Percentiles rank a stretch among this genome's conserved stretches.
These are phyloP conservation scores for Trichopus zeylanicus DNA, from an alignment of 116 monocot species.

Conservation along the genomic window DNA sequence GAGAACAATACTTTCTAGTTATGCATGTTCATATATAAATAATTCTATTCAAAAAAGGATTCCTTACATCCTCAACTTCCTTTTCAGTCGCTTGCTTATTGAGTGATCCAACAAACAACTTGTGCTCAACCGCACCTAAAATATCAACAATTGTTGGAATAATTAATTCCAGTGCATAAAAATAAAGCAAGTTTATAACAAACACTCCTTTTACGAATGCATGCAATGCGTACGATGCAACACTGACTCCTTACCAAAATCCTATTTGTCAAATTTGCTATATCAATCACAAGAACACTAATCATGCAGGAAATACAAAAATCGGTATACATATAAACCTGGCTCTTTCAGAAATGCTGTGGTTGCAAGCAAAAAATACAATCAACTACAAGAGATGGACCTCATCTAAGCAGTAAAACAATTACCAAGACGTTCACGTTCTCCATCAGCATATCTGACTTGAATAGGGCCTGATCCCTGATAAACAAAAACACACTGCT, in stretches of 20 bases:
- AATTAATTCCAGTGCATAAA: neutral
- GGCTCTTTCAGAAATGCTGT: too few relatives aligned
- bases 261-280: too few relatives aligned
- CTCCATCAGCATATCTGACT: conserved; percentile 98
- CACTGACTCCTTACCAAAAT: neutral
- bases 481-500: conserved; percentile 7
- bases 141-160: neutral
- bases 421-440: conserved; percentile 88
- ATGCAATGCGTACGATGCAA: neutral
- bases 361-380: too few relatives aligned
- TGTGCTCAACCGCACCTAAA: conserved; percentile 64
- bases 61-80: conserved; percentile 66
- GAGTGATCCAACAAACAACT: conserved; percentile 75
- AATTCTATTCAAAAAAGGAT: neutral
- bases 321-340: neutral
- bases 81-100: conserved; percentile 63
- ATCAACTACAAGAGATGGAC: too few relatives aligned
- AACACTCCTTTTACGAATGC: too few relatives aligned
- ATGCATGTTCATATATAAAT: neutral
- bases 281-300: neutral
- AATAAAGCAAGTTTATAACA: too few relatives aligned
- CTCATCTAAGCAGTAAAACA: too few relatives aligned
- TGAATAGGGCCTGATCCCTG: conserved; percentile 85
- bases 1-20: conserved; percentile 1
- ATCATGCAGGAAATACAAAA: conserved; percentile 1